Evolutionary conservation across 352 stramenopile species (phyloP), one percentile per base, ranked within the genome.

Genomic region (Thraustotheca clavata): DNA sequence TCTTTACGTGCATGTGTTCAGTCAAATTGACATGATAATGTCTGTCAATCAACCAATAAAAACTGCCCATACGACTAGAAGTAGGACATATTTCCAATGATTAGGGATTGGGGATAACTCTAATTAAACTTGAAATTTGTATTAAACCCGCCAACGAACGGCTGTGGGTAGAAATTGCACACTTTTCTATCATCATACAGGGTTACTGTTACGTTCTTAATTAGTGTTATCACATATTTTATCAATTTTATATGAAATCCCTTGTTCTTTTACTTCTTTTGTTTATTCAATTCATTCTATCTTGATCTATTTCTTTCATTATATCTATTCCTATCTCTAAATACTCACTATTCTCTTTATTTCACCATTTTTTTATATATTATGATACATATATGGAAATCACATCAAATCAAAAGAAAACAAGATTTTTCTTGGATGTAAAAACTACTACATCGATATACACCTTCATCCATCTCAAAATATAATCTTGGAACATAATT

Each of bases 11-110:
- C 12, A 52, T 52, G n/a, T 35, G 43, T 52, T 52, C 43, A 52
- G 43, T 52, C 43, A 52, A 52, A 52, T 52, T 52, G 43, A 52
- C 43, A 52, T 52, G 43, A 11, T 52, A 31, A 18, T 52, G 2
- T 24, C 43, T 52, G 43, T 35, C 43, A 2, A 14, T 3, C 1
- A 7, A 31, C 43, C 43, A 52, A 52, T 52, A 24, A 14, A 2
- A 24, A 31, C 2, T 9, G 24, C 24, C 9, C 9, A 52, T 35
- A 52, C 43, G 43, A 52, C 43, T 52, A 31, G 43, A 31, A 18
- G 43, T 52, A 31, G 43, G 43, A 52, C 34, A 31, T 31, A 35
- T 3, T 52, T 52, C n/a, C n/a, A 31, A 9, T 18, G n/a, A 9
- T 9, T 52, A 52, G 43, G 43, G 43, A 24, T 52, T 24, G 43